A percentile compares a stretch with the other conserved stretches of the same genome.
Evolutionary conservation across 768 basidiomycete genomes (phyloP).

Genomic region (Boletus reticulatus): DNA sequence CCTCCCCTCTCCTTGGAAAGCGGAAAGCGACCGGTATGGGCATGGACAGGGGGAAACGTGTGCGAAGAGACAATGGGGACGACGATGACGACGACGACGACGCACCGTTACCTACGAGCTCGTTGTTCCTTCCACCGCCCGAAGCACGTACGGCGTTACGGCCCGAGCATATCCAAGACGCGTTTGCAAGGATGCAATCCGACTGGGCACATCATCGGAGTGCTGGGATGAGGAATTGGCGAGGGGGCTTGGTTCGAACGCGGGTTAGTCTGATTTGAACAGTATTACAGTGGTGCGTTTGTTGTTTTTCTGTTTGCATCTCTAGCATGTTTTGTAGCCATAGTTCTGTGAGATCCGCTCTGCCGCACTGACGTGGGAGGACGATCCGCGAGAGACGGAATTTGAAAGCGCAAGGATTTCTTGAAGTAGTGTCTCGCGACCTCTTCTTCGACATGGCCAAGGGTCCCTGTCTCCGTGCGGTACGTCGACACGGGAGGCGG

Average conservation of each 20-base stretch:
- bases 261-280: slow-evolving; percentile 70
- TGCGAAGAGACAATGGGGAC: slow-evolving; percentile 46
- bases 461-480: no score
- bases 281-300: no score
- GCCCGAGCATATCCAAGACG: slow-evolving; percentile 89
- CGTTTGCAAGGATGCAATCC: slow-evolving; percentile 86
- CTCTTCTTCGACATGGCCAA: no score
- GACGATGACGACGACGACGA: slow-evolving; percentile 63
- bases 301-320: background rate
- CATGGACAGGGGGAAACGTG: slow-evolving; percentile 43
- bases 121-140: slow-evolving; percentile 78
- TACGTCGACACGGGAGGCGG: no score
- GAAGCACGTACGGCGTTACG: slow-evolving; percentile 76
- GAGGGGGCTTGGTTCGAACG: slow-evolving; percentile 79
- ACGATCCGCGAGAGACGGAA: no score
- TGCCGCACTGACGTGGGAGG: no score
- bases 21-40: slow-evolving; percentile 56
- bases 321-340: slow-evolving; percentile 1
- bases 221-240: slow-evolving; percentile 88
- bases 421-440: no score
- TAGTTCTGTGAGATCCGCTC: no score
- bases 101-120: slow-evolving; percentile 62
- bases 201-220: slow-evolving; percentile 80
- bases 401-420: no score
- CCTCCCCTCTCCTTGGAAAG: slow-evolving; percentile 65